A percentile compares a stretch with the other conserved stretches of the same genome.
phyloP scores from a whole-genome alignment of 1,284 basidiomycete species.

The Ustilago nuda region DNA sequence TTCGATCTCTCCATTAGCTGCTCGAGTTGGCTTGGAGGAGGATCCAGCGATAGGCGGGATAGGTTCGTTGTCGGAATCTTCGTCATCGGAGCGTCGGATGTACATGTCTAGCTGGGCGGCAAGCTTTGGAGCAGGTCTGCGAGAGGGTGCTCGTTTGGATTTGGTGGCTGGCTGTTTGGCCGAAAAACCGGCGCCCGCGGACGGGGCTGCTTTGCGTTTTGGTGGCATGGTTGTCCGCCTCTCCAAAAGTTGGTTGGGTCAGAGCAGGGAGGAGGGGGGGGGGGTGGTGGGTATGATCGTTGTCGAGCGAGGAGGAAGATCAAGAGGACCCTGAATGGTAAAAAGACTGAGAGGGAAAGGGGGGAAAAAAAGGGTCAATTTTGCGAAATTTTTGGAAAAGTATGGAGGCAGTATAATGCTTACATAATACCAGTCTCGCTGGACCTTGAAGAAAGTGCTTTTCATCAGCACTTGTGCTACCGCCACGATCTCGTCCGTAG shows the following conservation, averaged over 20 bases:
- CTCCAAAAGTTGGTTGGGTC: not conserved
- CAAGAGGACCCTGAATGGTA: not conserved
- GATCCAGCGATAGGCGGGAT: not conserved
- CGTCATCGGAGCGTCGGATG: slow-evolving; percentile 39
- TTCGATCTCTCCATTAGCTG: not conserved
- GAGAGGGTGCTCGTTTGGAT: not conserved
- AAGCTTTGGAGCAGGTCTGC: slow-evolving; percentile 21
- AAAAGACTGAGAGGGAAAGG: not conserved
- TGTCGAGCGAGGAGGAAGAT: not conserved
- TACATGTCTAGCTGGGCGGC: slow-evolving; percentile 39
- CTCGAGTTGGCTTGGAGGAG: not conserved
- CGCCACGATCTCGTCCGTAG: not conserved
- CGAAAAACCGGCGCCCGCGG: not conserved
- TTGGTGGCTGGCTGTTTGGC: slow-evolving; percentile 1
- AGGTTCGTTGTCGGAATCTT: slow-evolving; percentile 7
- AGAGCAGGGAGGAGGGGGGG: not conserved
- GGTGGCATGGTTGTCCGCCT: slow-evolving; percentile 23
- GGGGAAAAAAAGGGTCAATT: not conserved
- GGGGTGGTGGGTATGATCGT: not conserved
- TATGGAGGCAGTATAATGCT: slow-evolving; percentile 36
- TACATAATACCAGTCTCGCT: slow-evolving; percentile 18
- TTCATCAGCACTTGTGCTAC: too few relatives aligned
- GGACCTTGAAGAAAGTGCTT: not conserved
- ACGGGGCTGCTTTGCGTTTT: slow-evolving; percentile 32
- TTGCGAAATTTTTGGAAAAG: slow-evolving; percentile 15